Evolutionary conservation across 164 flowering plant genomes (phyloP).

Genomic region (Liquidambar formosana): DNA sequence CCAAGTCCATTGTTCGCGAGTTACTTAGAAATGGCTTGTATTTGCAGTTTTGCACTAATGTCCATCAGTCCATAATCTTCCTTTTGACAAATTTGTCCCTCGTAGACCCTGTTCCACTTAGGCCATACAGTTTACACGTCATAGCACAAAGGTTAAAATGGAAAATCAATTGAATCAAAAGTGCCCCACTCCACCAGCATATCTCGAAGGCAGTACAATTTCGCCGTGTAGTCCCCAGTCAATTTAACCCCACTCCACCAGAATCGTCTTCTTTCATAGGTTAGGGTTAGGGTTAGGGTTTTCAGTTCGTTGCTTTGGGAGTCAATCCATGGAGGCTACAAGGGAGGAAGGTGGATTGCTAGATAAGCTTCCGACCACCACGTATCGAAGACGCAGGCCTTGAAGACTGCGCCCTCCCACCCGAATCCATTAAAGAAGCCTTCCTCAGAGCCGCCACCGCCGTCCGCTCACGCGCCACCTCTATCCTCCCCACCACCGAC

Average conservation of each 20-base stretch:
- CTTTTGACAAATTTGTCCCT: too few relatives aligned
- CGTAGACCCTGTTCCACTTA: too few relatives aligned
- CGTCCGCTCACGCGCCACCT: constrained; percentile 44
- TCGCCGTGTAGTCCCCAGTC: neutral
- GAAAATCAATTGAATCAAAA: too few relatives aligned
- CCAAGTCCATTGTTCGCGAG: too few relatives aligned
- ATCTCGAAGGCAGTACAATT: too few relatives aligned
- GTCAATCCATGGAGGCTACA: constrained; percentile 23
- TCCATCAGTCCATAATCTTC: too few relatives aligned
- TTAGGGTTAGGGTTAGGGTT: neutral
- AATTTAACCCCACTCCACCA: neutral
- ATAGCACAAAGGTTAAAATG: too few relatives aligned
- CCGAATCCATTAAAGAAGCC: constrained; percentile 76
- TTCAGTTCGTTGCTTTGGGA: neutral
- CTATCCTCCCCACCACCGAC: constrained; percentile 28
- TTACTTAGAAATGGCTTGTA: too few relatives aligned
- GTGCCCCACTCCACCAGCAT: too few relatives aligned
- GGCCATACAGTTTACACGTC: too few relatives aligned
- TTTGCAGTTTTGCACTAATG: too few relatives aligned
- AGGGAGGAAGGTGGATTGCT: constrained; percentile 25
- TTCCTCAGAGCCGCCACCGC: constrained; percentile 80
- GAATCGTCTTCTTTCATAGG: too few relatives aligned
- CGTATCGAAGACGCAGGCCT: constrained; percentile 89
- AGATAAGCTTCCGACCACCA: constrained; percentile 58
- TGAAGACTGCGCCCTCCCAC: constrained; percentile 89